Evolutionary conservation across 768 basidiomycete genomes (phyloP).

Genomic region (Termitomyces sp.): DNA sequence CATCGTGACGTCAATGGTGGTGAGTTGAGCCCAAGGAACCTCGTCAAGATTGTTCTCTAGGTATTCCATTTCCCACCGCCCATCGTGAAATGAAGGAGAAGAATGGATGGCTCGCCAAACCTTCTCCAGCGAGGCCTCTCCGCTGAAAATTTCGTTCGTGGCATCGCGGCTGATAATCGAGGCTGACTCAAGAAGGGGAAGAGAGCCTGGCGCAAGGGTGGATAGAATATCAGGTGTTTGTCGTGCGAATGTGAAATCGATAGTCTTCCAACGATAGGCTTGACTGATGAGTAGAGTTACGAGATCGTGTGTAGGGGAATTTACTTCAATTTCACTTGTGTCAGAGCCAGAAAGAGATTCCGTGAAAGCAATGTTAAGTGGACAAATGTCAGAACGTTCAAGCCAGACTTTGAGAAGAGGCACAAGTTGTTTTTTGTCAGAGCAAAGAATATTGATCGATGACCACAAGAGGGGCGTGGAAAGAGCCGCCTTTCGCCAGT

Average conservation of each 20-base stretch:
- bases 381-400: not conserved
- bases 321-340: not conserved
- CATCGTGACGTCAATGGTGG: slow-evolving; percentile 7
- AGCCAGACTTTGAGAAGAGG: slow-evolving; percentile 8
- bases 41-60: not conserved
- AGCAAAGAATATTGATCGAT: slow-evolving; percentile 4
- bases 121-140: not conserved
- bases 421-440: not conserved
- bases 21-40: slow-evolving; percentile 9
- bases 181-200: slow-evolving; percentile 2
- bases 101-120: not conserved
- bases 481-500: slow-evolving; percentile 7
- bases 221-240: not conserved
- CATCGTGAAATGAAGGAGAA: not conserved
- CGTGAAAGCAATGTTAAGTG: slow-evolving; percentile 4
- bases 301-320: not conserved
- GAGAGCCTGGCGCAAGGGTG: not conserved
- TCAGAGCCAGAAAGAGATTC: not conserved
- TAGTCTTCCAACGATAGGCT: slow-evolving; percentile 7
- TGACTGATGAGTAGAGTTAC: slow-evolving; percentile 6
- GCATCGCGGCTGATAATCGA: not conserved
- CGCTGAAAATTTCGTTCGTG: not conserved
- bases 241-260: slow-evolving; percentile 4
- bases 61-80: slow-evolving; percentile 8
- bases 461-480: slow-evolving; percentile 8